Conservation (phyloP, 768 basidiomycete species). For the Coprinopsis cinerea region DNA sequence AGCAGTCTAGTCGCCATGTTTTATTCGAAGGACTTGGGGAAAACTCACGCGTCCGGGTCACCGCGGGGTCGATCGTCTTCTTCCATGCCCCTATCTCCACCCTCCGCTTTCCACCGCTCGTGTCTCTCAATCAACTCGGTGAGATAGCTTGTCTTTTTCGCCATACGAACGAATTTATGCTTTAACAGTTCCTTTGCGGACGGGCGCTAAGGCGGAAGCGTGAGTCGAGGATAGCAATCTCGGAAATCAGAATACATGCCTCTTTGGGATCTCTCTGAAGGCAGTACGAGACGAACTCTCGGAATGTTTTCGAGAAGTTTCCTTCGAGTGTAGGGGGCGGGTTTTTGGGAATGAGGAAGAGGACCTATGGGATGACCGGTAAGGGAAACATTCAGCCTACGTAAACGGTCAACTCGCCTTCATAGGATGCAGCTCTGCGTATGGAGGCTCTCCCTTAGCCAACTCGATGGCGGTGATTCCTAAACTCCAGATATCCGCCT, state of each 20-base stretch:
- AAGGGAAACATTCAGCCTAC: neutral
- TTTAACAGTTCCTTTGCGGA: conserved; percentile 92
- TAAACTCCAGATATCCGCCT: conserved; percentile 98
- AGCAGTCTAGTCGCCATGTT: conserved; percentile 2
- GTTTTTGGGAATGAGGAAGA: conserved; percentile 98
- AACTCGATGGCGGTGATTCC: conserved; percentile 97
- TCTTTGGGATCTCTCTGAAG: conserved; percentile 91
- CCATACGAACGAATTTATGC: conserved; percentile 93
- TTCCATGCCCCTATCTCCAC: conserved; percentile 62
- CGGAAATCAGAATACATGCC: conserved; percentile 39
- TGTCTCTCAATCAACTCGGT: conserved; percentile 94
- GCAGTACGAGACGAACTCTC: conserved; percentile 91
- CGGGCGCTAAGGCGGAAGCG: conserved; percentile 58
- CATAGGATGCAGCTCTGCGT: conserved; percentile 98
- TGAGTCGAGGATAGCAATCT: conserved; percentile 14
- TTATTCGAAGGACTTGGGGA: conserved; percentile 3
- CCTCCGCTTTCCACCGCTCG: conserved; percentile 90
- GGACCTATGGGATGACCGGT: conserved; percentile 49
- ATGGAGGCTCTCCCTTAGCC: conserved; percentile 96
- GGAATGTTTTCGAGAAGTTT: conserved; percentile 87
- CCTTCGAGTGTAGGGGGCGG: conserved; percentile 87
- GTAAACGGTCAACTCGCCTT: conserved; percentile 58
- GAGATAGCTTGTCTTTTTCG: conserved; percentile 90
- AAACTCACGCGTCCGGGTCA: conserved; percentile 55
- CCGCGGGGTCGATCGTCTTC: conserved; percentile 61